Base-by-base conservation (phyloP, 768 basidiomycete species). In the Vararia minispora region DNA sequence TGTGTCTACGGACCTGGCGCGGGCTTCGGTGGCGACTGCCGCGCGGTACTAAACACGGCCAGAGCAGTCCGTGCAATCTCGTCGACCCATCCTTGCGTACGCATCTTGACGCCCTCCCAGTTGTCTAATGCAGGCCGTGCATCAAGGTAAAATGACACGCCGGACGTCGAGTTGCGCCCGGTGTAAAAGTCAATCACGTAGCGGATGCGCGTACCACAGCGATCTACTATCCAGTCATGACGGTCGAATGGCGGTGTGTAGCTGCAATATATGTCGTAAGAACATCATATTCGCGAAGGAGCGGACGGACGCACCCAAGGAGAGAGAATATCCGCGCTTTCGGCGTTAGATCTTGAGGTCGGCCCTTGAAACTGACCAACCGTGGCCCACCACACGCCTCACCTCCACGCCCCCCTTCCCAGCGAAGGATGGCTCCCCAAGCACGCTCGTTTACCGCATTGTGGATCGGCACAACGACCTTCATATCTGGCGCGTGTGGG, bases 161-260 rank as follows among this genome's bases (percentile, higher is more conserved):
- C 70, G 41, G 63, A 67, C 17, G 65, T 58, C 18, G 63, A 52
- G 31, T 58, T 63, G 24, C 75, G 75, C 13, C 94, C 94, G 3
- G 86, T 84, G 64, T 99, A 99, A 60, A 98, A 99, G 61, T 99
- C 95, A 52, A 99, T 95, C 42, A 99, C 77, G 63, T 99, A 99
- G 35, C 94, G 79, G 55, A 90, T 68, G 41, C 75, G 77, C 7
- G 73, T 75, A 5, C 91, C 94, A 54, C 92, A 95, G 24, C 94
- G 79, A 58, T 95, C 90, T 35, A 99, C 79, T 35, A 88, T 58
- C 95, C 95, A 99, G 58, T 98, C 94, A 49, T 99, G 95, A 6
- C 95, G 79, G 55, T 99, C 95, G 59, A 99, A 99, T 0, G 95
- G 95, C 17, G 87, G 70, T 20, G 86, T 71, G 58, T 95, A 99